Evolutionary conservation across 2,329 filamentous ascomycete genomes (phyloP).

Genomic region (Colletotrichum eremochloae): DNA sequence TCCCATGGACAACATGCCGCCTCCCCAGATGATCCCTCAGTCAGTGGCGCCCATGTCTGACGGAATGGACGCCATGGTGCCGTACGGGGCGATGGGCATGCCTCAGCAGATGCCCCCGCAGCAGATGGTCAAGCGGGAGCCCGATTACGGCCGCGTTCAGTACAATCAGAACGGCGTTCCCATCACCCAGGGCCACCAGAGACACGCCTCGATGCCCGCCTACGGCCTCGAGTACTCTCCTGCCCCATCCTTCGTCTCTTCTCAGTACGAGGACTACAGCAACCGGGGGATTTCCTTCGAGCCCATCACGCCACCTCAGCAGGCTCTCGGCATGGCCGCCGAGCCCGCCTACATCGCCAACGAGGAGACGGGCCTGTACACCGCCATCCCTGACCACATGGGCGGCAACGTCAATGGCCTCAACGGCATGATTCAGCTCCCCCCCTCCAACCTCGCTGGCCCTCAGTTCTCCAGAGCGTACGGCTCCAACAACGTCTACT

Average conservation of each 20-base stretch:
- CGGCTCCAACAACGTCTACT: slow-evolving; percentile 84
- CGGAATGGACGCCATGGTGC: slow-evolving; percentile 79
- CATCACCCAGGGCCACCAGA: slow-evolving; percentile 85
- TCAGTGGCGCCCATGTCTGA: slow-evolving; percentile 69
- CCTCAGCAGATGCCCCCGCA: slow-evolving; percentile 49
- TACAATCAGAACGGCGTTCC: slow-evolving; percentile 95
- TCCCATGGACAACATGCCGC: slow-evolving; percentile 93
- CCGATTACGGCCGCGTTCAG: slow-evolving; percentile 84
- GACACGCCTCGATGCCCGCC: slow-evolving; percentile 98
- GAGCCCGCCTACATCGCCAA: slow-evolving; percentile 98
- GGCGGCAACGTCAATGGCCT: slow-evolving; percentile 79
- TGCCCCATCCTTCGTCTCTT: slow-evolving; percentile 97
- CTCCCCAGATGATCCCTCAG: slow-evolving; percentile 81
- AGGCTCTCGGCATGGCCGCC: slow-evolving; percentile 81
- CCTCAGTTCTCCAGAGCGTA: slow-evolving; percentile 84
- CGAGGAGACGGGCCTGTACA: slow-evolving; percentile 96
- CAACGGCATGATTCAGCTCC: slow-evolving; percentile 91
- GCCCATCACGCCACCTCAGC: slow-evolving; percentile 95
- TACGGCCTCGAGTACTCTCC: slow-evolving; percentile 97
- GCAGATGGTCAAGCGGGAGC: slow-evolving; percentile 87
- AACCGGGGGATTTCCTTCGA: slow-evolving; percentile 96
- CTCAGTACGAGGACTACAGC: slow-evolving; percentile 98
- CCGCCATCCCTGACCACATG: slow-evolving; percentile 90
- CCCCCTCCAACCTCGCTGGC: slow-evolving; percentile 85
- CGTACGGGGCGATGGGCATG: slow-evolving; percentile 74